Evolutionary conservation across 2,329 filamentous ascomycete genomes (phyloP).

Genomic region (Ophiocordyceps camponoti-saundersi): DNA sequence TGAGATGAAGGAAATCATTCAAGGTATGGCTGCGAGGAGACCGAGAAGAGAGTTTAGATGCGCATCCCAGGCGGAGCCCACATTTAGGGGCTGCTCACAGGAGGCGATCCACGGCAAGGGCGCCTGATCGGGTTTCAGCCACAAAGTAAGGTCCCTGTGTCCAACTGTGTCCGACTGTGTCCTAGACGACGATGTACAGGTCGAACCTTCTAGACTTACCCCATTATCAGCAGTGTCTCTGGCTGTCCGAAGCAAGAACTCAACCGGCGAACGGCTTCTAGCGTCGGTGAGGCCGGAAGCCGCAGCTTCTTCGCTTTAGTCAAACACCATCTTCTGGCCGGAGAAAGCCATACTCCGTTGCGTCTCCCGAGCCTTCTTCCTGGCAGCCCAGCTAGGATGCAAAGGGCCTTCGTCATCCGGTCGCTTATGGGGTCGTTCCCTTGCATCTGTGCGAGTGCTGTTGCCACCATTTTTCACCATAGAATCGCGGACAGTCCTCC

Average conservation of each 20-base stretch:
- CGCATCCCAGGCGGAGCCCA: background rate
- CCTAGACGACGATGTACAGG: background rate
- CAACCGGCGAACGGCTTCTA: background rate
- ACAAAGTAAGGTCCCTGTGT: background rate
- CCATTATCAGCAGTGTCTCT: background rate
- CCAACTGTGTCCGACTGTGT: background rate
- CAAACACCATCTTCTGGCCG: conserved; percentile 9
- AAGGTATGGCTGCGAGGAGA: background rate
- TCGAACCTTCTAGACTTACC: background rate
- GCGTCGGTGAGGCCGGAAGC: background rate
- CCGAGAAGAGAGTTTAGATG: background rate
- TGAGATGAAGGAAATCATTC: background rate
- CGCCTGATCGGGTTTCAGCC: background rate
- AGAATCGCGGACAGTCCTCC: conserved; percentile 23
- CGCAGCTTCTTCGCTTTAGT: conserved; percentile 3
- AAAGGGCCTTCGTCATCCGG: conserved; percentile 32
- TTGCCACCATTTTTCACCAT: conserved; percentile 6
- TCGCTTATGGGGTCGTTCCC: conserved; percentile 12
- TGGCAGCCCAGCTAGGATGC: conserved; percentile 23
- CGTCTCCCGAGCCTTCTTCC: conserved; percentile 8
- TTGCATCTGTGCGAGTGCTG: conserved; percentile 2
- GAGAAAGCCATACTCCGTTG: conserved; percentile 6
- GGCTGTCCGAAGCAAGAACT: background rate
- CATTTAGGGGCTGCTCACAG: background rate
- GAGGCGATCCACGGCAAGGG: background rate